Percentiles rank a stretch among this genome's conserved stretches.
These are phyloP conservation scores for Colletotrichum spaethianum DNA, from an alignment of 2,329 filamentous ascomycete species.

Conservation along the genomic window DNA sequence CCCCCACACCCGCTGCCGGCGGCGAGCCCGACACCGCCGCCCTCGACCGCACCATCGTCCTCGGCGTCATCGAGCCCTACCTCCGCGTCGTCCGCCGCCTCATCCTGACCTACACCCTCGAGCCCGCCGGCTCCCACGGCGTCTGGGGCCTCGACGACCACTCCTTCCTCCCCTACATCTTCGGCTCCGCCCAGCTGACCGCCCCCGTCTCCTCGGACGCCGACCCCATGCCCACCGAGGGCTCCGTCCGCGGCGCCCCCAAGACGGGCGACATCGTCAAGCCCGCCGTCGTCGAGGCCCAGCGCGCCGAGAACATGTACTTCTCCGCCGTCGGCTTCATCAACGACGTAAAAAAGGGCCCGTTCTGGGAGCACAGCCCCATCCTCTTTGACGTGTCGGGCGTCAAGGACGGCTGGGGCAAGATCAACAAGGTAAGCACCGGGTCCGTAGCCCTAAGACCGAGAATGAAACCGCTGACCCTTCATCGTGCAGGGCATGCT, in stretches of 20 bases:
- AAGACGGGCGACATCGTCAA: conserved; percentile 80
- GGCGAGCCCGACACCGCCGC: conserved; percentile 54
- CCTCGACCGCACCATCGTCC: conserved; percentile 83
- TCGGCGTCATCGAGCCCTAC: conserved; percentile 89
- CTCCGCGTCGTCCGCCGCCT: conserved; percentile 84
- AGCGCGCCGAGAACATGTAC: conserved; percentile 84
- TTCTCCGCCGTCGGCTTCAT: conserved; percentile 98
- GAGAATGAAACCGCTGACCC: background rate
- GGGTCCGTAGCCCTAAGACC: background rate
- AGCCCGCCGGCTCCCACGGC: conserved; percentile 95
- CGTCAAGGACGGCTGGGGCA: conserved; percentile 93
- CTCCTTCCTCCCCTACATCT: conserved; percentile 93
- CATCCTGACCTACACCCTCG: conserved; percentile 91
- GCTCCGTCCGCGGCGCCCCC: conserved; percentile 80
- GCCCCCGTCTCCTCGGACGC: conserved; percentile 76
- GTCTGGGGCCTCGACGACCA: conserved; percentile 99
- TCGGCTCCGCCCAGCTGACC: conserved; percentile 91
- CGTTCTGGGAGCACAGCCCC: conserved; percentile 96
- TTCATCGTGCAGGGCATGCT: conserved; percentile 83
- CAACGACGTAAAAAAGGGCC: conserved; percentile 94
- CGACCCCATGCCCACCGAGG: conserved; percentile 80
- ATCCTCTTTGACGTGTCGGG: conserved; percentile 96
- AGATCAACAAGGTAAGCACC: conserved; percentile 86
- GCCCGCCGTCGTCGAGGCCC: conserved; percentile 72
- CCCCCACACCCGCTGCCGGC: background rate